These are phyloP conservation scores for Epichloe aotearoae DNA, from an alignment of 2,329 filamentous ascomycete species.

Conservation along the genomic window DNA sequence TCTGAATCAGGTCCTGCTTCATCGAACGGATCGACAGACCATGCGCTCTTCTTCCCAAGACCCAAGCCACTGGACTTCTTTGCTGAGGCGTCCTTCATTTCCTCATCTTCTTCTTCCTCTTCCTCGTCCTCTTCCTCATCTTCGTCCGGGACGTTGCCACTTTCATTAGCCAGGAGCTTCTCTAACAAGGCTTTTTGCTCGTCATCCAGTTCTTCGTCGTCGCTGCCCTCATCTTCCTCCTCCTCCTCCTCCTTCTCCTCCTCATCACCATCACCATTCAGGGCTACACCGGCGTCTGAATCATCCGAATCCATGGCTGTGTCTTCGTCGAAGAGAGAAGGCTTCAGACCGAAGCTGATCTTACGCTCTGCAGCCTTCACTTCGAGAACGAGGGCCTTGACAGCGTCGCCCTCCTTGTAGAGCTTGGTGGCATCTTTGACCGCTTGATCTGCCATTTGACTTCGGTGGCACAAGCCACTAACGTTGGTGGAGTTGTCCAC, in stretches of 20 bases:
- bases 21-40: conserved; percentile 60
- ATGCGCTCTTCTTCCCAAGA: conserved; percentile 71
- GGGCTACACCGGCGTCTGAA: conserved; percentile 32
- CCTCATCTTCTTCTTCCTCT: conserved; percentile 28
- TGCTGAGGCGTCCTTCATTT: conserved; percentile 26
- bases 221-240: conserved; percentile 25
- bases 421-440: conserved; percentile 79
- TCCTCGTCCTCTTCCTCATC: conserved; percentile 33
- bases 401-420: conserved; percentile 80
- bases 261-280: conserved; percentile 34
- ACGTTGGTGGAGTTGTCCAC: conserved; percentile 79
- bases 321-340: conserved; percentile 67
- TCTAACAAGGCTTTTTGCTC: conserved; percentile 18
- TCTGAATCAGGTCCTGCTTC: conserved; percentile 41
- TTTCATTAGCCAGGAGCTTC: conserved; percentile 32
- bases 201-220: conserved; percentile 33
- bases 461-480: conserved; percentile 84
- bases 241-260: conserved; percentile 38
- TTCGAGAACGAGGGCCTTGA: conserved; percentile 80
- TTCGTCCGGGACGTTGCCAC: conserved; percentile 27
- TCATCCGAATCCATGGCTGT: conserved; percentile 35
- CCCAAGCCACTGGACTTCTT: conserved; percentile 22
- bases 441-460: conserved; percentile 74
- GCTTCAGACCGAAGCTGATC: conserved; percentile 84
- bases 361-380: conserved; percentile 62